phyloP scores from a whole-genome alignment of 2,329 filamentous ascomycete genomes.

The Didymella lethalis region DNA sequence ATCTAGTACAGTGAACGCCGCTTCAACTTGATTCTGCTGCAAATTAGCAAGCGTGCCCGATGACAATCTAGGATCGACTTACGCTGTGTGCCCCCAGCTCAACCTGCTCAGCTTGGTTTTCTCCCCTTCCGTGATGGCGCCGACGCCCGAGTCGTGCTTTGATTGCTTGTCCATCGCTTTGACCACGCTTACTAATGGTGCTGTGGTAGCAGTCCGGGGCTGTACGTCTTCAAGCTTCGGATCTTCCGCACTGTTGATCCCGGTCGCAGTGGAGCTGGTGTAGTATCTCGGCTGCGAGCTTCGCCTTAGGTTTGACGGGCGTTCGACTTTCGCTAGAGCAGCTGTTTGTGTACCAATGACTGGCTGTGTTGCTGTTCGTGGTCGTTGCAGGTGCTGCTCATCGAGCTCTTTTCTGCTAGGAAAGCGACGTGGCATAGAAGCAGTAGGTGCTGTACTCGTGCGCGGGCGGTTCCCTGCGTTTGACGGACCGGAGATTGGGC shows the following conservation, averaged over 20 bases:
- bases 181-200: not conserved
- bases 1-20: constrained; percentile 11
- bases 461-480: constrained; percentile 6
- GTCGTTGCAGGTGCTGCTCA: constrained; percentile 8
- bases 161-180: constrained; percentile 6
- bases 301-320: constrained; percentile 8
- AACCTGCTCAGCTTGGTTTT: constrained; percentile 11
- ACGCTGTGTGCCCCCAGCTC: constrained; percentile 20
- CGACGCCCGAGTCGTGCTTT: constrained; percentile 15
- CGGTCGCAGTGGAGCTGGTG: constrained; percentile 8
- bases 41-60: not conserved
- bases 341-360: not conserved
- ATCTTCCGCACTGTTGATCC: constrained; percentile 13
- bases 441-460: constrained; percentile 16
- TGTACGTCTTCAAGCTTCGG: not conserved
- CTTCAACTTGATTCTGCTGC: constrained; percentile 13
- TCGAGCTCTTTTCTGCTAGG: constrained; percentile 15
- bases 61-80: not conserved
- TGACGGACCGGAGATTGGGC: constrained; percentile 10
- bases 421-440: constrained; percentile 9
- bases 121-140: constrained; percentile 7
- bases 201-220: not conserved
- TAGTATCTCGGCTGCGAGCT: constrained; percentile 30
- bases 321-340: not conserved
- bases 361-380: constrained; percentile 14